Base-by-base conservation (phyloP, 2,329 filamentous ascomycete genomes). In the Fusarium sp. region DNA sequence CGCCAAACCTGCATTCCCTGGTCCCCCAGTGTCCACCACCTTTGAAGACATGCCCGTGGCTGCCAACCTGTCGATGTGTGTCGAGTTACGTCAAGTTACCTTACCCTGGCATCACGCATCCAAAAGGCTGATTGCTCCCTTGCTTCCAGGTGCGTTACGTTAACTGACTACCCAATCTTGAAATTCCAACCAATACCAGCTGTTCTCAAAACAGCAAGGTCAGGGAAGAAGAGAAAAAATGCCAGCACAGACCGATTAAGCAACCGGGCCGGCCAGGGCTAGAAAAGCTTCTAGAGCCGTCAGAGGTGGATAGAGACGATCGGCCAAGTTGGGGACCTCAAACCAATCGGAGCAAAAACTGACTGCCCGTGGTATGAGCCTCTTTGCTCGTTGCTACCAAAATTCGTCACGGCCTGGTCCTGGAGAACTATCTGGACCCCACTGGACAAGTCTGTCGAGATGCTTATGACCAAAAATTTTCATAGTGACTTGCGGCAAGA, bases 281-380 rank as follows among this genome's bases (percentile, higher is more conserved):
- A 56, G 61, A 51, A 66, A 62, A 56, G 56, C 62, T 73, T 64
- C 63, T 62, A 50, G 60, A 69, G 65, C 68, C 64, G 46, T 60
- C 51, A 50, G 55, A 53, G 58, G 66, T 70, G 68, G 61, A 58
- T 64, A 58, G 48, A 52, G 31, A 43, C 44, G 60, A 74, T 67
- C 66, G 53, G 62, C 61, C 50, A 64, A 55, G 36, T 46, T 37
- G 23, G 12, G 23, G 30, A 63, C 54, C 67, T 66, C 48, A 57
- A 65, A 23, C 73, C 74, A 75, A 76, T 76, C 73, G 73, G 72
- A 68, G 48, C 64, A 73, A 73, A 72, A 64, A 47, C 28, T 66
- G 44, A 59, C 66, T 59, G 63, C 66, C 65, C 72, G 70, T 75
- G 72, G 65, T 61, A 60, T 71, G 43, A 65, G 59, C 62, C 64